Percentiles rank a stretch among this genome's conserved stretches.
These are phyloP conservation scores for Flammula alnicola DNA, from an alignment of 1,284 basidiomycete genomes.

Conservation along the genomic window DNA sequence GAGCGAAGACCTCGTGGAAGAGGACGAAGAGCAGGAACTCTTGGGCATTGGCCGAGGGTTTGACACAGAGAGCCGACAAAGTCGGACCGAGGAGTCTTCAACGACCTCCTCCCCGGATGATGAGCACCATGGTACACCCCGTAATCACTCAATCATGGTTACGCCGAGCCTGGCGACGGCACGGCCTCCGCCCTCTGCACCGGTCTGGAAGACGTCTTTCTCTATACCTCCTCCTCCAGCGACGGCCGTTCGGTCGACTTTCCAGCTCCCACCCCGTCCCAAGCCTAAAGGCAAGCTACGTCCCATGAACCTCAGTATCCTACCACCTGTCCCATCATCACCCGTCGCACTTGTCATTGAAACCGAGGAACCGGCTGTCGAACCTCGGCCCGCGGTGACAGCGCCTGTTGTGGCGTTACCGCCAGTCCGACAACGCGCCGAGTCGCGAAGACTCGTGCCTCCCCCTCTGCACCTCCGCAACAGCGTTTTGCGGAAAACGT, in stretches of 20 bases:
- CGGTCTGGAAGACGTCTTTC: conserved; percentile 58
- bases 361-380: conserved; percentile 27
- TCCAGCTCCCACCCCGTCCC: conserved; percentile 49
- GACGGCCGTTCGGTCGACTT: conserved; percentile 53
- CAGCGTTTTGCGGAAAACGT: conserved; percentile 28
- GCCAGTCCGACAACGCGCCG: conserved; percentile 52
- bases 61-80: conserved; percentile 46
- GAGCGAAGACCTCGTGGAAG: conserved; percentile 80
- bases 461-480: conserved; percentile 59
- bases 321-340: conserved; percentile 76
- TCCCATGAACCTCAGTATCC: conserved; percentile 58
- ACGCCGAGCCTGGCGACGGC: conserved; percentile 21
- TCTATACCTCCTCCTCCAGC: conserved; percentile 45
- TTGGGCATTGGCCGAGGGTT: conserved; percentile 72
- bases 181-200: conserved; percentile 56
- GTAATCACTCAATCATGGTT: conserved; percentile 27
- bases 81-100: conserved; percentile 34
- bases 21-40: conserved; percentile 75
- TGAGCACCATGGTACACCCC: conserved; percentile 38
- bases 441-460: conserved; percentile 54
- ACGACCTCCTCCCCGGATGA: conserved; percentile 53
- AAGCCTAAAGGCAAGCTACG: conserved; percentile 58
- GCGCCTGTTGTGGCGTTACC: conserved; percentile 31
- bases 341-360: conserved; percentile 55
- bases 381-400: conserved; percentile 15